These are phyloP conservation scores for Phycomyces blakesleeanus DNA, from an alignment of 192 early-diverging fungal species.

Conservation along the genomic window DNA sequence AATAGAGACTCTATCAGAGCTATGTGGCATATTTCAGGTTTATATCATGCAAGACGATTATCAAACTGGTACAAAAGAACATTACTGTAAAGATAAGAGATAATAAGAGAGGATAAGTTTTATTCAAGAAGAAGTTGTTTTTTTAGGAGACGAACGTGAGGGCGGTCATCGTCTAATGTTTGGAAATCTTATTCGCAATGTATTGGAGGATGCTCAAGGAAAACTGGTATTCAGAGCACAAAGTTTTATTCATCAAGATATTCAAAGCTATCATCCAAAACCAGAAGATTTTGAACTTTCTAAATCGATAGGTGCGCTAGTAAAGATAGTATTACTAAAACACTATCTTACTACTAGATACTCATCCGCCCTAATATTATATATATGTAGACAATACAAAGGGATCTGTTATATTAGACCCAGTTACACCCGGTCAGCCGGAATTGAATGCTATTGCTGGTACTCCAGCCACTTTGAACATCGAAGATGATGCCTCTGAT, in stretches of 20 bases:
- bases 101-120: constrained; percentile 8
- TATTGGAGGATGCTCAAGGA: constrained; percentile 87
- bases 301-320: constrained; percentile 1
- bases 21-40: constrained; percentile 70
- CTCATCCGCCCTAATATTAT: no score
- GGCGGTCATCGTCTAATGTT: constrained; percentile 45
- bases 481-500: constrained; percentile 28
- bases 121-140: constrained; percentile 16
- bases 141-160: constrained; percentile 38
- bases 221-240: constrained; percentile 86
- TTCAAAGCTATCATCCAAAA: constrained; percentile 69
- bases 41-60: constrained; percentile 47
- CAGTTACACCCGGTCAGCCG: constrained; percentile 27
- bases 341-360: no score
- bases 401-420: constrained; percentile 21
- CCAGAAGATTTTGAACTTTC: constrained; percentile 62
- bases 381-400: constrained; percentile 17
- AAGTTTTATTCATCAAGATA: constrained; percentile 72
- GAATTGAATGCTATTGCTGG: not conserved
- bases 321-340: not conserved
- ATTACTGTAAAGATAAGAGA: not conserved
- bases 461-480: constrained; percentile 3
- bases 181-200: constrained; percentile 70
- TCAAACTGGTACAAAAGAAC: constrained; percentile 3
- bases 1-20: constrained; percentile 77